Percentiles rank a stretch among this genome's conserved stretches.
Evolutionary conservation across 768 basidiomycete genomes (phyloP).

Genomic region (Boletus subcaerulescens): DNA sequence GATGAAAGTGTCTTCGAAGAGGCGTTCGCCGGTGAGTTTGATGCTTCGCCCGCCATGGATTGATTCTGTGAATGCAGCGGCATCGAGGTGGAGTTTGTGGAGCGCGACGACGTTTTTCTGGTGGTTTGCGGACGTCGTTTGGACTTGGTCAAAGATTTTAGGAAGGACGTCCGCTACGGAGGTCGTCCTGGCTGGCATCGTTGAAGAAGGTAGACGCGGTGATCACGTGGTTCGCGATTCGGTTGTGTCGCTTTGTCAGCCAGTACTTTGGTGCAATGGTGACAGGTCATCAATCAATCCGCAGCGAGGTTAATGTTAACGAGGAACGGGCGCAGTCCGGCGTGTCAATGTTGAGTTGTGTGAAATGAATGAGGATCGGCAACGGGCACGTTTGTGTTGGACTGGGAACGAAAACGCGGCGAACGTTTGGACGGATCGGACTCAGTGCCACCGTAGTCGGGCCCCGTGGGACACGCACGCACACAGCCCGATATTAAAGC

Average conservation of each 20-base stretch:
- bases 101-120: slow-evolving; percentile 85
- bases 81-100: slow-evolving; percentile 72
- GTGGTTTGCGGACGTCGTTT: slow-evolving; percentile 73
- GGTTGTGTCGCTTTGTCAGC: no score
- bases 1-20: slow-evolving; percentile 67
- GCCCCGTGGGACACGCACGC: background rate
- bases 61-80: slow-evolving; percentile 49
- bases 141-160: slow-evolving; percentile 78
- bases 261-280: no score
- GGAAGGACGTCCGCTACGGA: slow-evolving; percentile 13
- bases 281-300: no score
- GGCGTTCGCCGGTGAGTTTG: slow-evolving; percentile 71
- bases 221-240: slow-evolving; percentile 15
- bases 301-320: no score
- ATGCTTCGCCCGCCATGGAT: slow-evolving; percentile 46
- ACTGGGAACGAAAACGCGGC: no score
- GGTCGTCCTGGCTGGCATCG: slow-evolving; percentile 16
- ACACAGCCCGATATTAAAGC: no score
- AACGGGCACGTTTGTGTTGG: no score
- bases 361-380: no score
- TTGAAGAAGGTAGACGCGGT: background rate
- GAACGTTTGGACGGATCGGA: no score
- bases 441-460: background rate
- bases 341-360: no score
- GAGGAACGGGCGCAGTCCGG: no score